Conservation (phyloP, 345 rosid species). For the Salix viminalis region DNA sequence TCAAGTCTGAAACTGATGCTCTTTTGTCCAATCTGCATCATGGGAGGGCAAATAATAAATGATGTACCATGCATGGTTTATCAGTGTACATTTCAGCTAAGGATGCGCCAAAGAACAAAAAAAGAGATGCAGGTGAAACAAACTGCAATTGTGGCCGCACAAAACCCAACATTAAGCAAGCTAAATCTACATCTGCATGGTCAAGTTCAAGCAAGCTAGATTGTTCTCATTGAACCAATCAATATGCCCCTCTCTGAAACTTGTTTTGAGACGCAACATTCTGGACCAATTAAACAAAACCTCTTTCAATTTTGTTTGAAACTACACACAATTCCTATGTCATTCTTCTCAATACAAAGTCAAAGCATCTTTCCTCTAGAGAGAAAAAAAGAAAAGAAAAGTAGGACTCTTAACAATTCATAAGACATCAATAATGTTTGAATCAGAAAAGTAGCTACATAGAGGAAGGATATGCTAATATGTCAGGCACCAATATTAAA, state of each 20-base stretch:
- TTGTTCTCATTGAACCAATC: not conserved
- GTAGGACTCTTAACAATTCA: not conserved
- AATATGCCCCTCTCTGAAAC: not conserved
- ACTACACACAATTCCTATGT: not conserved
- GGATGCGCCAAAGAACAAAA: not conserved
- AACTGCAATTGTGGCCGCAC: no score
- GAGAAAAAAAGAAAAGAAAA: not conserved
- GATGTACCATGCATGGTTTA: not conserved
- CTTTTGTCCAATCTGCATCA: constrained; percentile 68
- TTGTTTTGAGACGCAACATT: not conserved
- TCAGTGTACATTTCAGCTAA: not conserved
- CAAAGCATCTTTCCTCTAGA: not conserved
- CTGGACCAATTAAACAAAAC: not conserved
- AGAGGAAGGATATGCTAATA: not conserved
- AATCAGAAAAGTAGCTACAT: not conserved
- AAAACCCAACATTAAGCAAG: no score
- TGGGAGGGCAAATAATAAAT: not conserved
- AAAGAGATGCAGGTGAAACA: no score
- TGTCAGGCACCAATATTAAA: not conserved
- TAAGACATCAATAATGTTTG: not conserved
- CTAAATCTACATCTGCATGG: not conserved
- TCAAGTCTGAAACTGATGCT: constrained; percentile 54
- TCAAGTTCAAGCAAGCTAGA: not conserved
- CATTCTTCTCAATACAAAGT: not conserved
- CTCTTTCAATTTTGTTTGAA: not conserved